Percentiles rank a stretch among this genome's conserved stretches.
phyloP scores from a whole-genome alignment of 2,329 filamentous ascomycete genomes.

The Sporothrix brunneoviolacea region DNA sequence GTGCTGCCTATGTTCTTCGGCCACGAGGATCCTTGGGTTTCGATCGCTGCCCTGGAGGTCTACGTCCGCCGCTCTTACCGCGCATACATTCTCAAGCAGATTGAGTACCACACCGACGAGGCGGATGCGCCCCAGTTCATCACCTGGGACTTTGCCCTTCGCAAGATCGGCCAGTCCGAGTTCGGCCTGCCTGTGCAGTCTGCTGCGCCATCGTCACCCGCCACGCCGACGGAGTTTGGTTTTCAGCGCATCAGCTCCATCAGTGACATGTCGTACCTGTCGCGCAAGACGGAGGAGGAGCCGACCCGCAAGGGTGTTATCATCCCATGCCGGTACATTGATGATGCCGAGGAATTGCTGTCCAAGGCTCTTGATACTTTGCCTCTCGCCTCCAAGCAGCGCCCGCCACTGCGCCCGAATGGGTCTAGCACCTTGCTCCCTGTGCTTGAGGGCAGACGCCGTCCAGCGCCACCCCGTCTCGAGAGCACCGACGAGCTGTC shows the following conservation, averaged over 20 bases:
- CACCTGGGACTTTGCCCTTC: constrained; percentile 92
- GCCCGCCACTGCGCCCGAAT: constrained; percentile 30
- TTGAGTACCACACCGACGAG: constrained; percentile 82
- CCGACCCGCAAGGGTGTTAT: constrained; percentile 88
- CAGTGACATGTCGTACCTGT: constrained; percentile 90
- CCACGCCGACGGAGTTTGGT: constrained; percentile 58
- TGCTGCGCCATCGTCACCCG: constrained; percentile 76
- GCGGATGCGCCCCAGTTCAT: constrained; percentile 62
- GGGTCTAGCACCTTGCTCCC: constrained; percentile 52
- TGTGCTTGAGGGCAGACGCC: constrained; percentile 68
- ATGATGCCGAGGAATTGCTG: constrained; percentile 86
- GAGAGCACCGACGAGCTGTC: constrained; percentile 71
- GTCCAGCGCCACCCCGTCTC: constrained; percentile 45
- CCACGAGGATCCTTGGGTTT: constrained; percentile 90
- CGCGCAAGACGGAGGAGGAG: constrained; percentile 65
- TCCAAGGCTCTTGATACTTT: constrained; percentile 79
- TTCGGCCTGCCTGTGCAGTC: constrained; percentile 77
- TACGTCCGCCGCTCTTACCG: constrained; percentile 96
- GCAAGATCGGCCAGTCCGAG: constrained; percentile 87
- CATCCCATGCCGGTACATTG: constrained; percentile 84
- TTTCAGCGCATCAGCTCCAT: constrained; percentile 89
- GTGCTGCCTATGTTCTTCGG: constrained; percentile 93
- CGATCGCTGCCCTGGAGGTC: constrained; percentile 86
- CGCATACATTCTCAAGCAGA: constrained; percentile 83
- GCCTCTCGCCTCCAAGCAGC: constrained; percentile 47